Base-by-base conservation (phyloP, 768 basidiomycete species). In the Cystobasidiopsis lactophilus region DNA sequence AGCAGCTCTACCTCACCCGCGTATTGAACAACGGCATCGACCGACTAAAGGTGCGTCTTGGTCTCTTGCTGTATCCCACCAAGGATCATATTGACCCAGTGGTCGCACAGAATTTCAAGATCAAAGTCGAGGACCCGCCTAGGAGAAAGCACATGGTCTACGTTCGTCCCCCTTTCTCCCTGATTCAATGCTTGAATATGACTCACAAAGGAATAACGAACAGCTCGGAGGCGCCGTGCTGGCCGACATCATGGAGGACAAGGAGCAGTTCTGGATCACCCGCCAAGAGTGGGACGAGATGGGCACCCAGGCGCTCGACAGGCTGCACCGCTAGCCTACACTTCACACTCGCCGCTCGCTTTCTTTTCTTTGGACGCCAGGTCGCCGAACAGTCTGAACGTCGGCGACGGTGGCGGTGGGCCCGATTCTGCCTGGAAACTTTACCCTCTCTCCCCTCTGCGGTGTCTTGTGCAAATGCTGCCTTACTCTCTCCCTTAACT, bases 161-260 rank as follows among this genome's bases (percentile, higher is more conserved):
- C n/a, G n/a, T n/a, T n/a, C 16, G 33, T 5, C 23, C 5, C 38
- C 26, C 23, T 40, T 31, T 16, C 18, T 10, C 13, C 39, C 29
- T 4, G 7, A 38, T 30, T 4, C 11, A 5, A 21, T 24, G 33
- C 24, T 31, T 49, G 23, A 27, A 14, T 9, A 24, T n/a, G n/a
- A n/a, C n/a, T n/a, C n/a, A n/a, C n/a, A n/a, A 29, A 26, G 37
- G 29, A 45, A 95, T 68, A 93, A 93, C 89, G 91, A 95, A 35
- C 96, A 95, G 79, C 76, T 96, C 7, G 93, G 93, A 24, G 93
- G 93, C 44, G 91, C 86, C n/a, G 91, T 95, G 4, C 71, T 98
- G 45, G 45, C 45, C 45, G 91, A 96, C 67, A 95, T 96, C 69
- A 95, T 96, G 93, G 91, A 91, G 71, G 74, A 72, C 64, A 76